Evolutionary conservation across 2,329 filamentous ascomycete species (phyloP).

Genomic region (Cytospora mali): DNA sequence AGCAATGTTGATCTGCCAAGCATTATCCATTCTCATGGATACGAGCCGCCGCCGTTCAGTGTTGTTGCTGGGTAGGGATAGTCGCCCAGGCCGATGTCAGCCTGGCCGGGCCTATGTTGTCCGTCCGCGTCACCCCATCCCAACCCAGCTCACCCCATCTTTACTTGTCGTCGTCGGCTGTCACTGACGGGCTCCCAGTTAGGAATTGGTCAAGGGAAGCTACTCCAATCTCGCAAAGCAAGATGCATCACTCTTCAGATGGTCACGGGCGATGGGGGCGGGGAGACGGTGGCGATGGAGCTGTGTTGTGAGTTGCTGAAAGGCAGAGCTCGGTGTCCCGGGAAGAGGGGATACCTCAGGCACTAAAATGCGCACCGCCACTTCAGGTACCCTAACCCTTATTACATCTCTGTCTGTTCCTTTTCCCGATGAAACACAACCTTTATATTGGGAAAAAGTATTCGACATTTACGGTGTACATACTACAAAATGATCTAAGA

Average conservation of each 20-base stretch:
- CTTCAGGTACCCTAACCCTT: neutral
- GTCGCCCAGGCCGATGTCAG: neutral
- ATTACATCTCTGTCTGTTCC: too few relatives aligned
- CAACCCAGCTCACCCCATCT: neutral
- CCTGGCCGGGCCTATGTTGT: neutral
- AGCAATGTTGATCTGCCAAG: neutral
- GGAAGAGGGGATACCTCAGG: slow-evolving; percentile 1
- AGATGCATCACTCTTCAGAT: neutral
- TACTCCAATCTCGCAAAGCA: neutral
- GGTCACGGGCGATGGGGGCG: neutral
- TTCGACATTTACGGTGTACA: neutral
- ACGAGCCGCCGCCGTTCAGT: slow-evolving; percentile 6
- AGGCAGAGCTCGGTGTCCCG: neutral
- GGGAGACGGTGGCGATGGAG: neutral
- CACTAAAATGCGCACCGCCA: neutral
- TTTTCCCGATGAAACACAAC: too few relatives aligned
- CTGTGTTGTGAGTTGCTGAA: neutral
- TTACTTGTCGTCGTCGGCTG: neutral
- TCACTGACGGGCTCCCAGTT: neutral
- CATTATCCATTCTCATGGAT: neutral
- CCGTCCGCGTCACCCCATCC: neutral
- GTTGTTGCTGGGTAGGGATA: neutral
- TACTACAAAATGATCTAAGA: too few relatives aligned
- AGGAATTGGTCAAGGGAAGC: neutral
- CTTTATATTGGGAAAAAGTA: too few relatives aligned